phyloP scores from a whole-genome alignment of 2,329 filamentous ascomycete genomes.

The Rhytidhysteron rufulum region DNA sequence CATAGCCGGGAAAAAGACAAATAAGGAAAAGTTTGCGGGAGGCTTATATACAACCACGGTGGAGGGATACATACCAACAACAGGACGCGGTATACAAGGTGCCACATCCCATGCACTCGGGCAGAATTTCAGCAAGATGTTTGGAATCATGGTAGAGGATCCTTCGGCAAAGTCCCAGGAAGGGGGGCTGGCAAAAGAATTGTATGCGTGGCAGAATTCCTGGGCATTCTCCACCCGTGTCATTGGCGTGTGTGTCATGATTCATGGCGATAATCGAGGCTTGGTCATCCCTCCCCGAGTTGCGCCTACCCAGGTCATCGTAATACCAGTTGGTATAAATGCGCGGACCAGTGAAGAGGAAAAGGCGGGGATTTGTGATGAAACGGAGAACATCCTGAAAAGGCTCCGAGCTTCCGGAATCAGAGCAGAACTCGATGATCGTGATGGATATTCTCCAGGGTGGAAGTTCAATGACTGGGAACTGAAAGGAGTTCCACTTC shows the following conservation, averaged over 20 bases:
- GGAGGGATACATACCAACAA: constrained; percentile 93
- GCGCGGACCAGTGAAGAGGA: constrained; percentile 73
- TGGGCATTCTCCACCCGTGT: constrained; percentile 97
- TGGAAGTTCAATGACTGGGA: constrained; percentile 99
- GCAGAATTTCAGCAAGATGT: constrained; percentile 99
- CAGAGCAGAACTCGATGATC: constrained; percentile 74
- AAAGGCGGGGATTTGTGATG: constrained; percentile 68
- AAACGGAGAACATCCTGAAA: constrained; percentile 67
- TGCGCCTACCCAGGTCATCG: constrained; percentile 76
- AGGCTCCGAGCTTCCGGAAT: constrained; percentile 70
- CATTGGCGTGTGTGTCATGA: constrained; percentile 98
- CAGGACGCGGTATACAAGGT: constrained; percentile 93
- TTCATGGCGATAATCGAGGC: constrained; percentile 76
- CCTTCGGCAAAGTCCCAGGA: constrained; percentile 65
- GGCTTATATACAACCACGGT: constrained; percentile 95
- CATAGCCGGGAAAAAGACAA: constrained; percentile 89
- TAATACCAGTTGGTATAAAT: constrained; percentile 90
- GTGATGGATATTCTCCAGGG: constrained; percentile 87
- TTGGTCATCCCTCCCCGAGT: constrained; percentile 89
- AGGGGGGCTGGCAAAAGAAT: constrained; percentile 58
- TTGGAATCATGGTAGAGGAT: constrained; percentile 95
- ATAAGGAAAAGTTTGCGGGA: constrained; percentile 97
- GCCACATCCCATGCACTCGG: constrained; percentile 91
- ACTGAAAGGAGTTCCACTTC: constrained; percentile 88
- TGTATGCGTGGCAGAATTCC: constrained; percentile 97